Conservation (phyloP, 768 basidiomycete genomes). For the Amanita thiersii region DNA sequence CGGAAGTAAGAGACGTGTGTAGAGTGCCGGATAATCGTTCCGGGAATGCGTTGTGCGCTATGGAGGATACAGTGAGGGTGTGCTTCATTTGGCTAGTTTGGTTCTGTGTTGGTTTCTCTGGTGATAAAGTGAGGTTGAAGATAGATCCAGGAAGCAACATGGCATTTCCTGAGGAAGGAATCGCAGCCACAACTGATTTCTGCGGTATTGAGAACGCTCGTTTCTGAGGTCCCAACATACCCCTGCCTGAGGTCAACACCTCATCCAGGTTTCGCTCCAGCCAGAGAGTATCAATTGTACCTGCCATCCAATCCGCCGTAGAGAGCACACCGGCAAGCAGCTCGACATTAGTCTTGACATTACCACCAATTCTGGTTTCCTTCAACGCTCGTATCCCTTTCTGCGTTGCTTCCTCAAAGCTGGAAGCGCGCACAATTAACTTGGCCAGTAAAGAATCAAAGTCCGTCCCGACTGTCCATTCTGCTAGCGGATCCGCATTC, state of each 20-base stretch:
- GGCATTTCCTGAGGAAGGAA: conserved; percentile 2
- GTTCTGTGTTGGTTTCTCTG: neutral
- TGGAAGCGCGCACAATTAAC: conserved; percentile 68
- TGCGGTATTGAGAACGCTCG: neutral
- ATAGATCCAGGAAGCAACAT: conserved; percentile 27
- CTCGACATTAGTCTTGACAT: conserved; percentile 22
- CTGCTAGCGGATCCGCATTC: conserved; percentile 31
- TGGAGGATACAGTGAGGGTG: conserved; percentile 22
- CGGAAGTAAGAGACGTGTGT: conserved; percentile 22
- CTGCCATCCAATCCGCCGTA: conserved; percentile 22
- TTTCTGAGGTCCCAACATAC: neutral
- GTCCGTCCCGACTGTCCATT: conserved; percentile 48
- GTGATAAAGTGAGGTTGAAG: conserved; percentile 23
- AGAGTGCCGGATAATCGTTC: conserved; percentile 25
- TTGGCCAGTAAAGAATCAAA: conserved; percentile 89
- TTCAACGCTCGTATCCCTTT: conserved; percentile 78
- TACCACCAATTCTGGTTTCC: conserved; percentile 73
- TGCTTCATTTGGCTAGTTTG: conserved; percentile 21
- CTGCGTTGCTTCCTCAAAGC: conserved; percentile 76
- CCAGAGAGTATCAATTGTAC: conserved; percentile 28
- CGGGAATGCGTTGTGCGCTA: conserved; percentile 28
- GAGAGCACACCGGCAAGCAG: conserved; percentile 23
- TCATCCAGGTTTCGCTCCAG: conserved; percentile 22
- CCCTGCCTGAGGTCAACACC: conserved; percentile 15
- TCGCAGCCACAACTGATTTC: neutral